Percentiles rank a stretch among this genome's conserved stretches.
phyloP scores from a whole-genome alignment of 2,329 filamentous ascomycete genomes.

The Colletotrichum sidae region DNA sequence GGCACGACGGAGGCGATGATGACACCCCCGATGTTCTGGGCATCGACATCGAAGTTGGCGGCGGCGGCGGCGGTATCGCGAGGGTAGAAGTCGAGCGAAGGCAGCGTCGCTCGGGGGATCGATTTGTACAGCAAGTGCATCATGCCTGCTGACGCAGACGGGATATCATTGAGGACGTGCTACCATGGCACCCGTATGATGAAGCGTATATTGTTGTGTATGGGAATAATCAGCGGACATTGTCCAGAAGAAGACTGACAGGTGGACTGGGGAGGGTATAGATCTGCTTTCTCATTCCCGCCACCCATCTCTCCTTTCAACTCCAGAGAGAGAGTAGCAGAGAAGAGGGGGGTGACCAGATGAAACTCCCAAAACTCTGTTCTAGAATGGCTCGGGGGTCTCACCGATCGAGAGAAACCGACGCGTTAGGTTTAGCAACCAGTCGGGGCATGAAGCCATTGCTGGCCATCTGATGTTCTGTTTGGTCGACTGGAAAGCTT shows the following conservation, averaged over 20 bases:
- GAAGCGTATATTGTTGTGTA: too few species aligned
- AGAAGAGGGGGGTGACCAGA: background rate
- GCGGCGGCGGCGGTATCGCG: slow-evolving; percentile 2
- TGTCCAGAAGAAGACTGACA: too few species aligned
- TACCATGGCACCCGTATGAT: background rate
- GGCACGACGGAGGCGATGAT: slow-evolving; percentile 23
- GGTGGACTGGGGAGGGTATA: too few species aligned
- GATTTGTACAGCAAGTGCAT: slow-evolving; percentile 23
- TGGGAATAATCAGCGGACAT: too few species aligned
- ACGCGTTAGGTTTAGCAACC: slow-evolving; percentile 1
- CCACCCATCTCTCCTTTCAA: too few species aligned
- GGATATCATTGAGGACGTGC: slow-evolving; percentile 5
- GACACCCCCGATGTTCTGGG: slow-evolving; percentile 15
- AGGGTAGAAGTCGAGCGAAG: slow-evolving; percentile 1
- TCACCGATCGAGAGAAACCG: background rate
- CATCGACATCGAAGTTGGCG: background rate
- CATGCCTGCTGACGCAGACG: slow-evolving; percentile 21
- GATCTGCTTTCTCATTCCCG: too few species aligned
- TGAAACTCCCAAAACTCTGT: slow-evolving; percentile 16
- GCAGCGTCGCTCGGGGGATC: slow-evolving; percentile 23
- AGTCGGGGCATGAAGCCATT: slow-evolving; percentile 5
- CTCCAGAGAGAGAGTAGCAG: background rate
- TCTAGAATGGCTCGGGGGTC: slow-evolving; percentile 14
- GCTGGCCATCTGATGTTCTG: slow-evolving; percentile 14
- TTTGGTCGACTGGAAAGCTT: slow-evolving; percentile 13